These are phyloP conservation scores for Suillus luteus DNA, from an alignment of 768 basidiomycete genomes.

Conservation along the genomic window DNA sequence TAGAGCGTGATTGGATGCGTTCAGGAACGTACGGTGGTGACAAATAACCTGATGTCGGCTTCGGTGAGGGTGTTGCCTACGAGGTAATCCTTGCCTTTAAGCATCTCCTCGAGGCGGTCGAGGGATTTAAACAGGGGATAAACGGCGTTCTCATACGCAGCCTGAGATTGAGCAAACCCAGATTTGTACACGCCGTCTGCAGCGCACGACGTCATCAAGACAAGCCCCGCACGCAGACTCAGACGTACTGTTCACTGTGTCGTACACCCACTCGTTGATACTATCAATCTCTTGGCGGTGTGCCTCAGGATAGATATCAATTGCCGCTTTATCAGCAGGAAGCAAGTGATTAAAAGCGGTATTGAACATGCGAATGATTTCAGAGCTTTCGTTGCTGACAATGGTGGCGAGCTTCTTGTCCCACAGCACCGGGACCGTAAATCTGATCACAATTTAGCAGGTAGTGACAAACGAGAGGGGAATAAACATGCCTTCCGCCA, in stretches of 20 bases:
- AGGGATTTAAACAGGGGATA: slow-evolving; percentile 73
- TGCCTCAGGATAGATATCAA: slow-evolving; percentile 79
- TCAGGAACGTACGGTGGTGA: slow-evolving; percentile 72
- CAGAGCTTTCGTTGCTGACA: slow-evolving; percentile 95
- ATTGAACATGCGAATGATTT: slow-evolving; percentile 96
- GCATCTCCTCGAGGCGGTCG: slow-evolving; percentile 76
- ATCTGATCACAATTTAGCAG: slow-evolving; percentile 41
- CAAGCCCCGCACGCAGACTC: background rate
- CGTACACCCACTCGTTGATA: slow-evolving; percentile 85
- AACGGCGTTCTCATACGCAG: slow-evolving; percentile 81
- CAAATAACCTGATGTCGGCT: slow-evolving; percentile 84
- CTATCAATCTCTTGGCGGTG: slow-evolving; percentile 77
- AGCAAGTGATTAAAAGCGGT: slow-evolving; percentile 76
- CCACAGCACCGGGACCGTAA: slow-evolving; percentile 91
- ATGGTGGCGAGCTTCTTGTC: slow-evolving; percentile 86
- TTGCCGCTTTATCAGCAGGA: slow-evolving; percentile 58
- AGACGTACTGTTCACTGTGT: slow-evolving; percentile 75
- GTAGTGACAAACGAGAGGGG: background rate
- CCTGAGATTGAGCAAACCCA: slow-evolving; percentile 82
- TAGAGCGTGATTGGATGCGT: background rate
- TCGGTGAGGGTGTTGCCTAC: slow-evolving; percentile 84
- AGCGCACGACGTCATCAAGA: background rate
- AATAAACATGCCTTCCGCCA: slow-evolving; percentile 55
- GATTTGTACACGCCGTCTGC: slow-evolving; percentile 81
- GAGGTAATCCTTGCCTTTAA: slow-evolving; percentile 80